Evolutionary conservation across 2,329 filamentous ascomycete genomes (phyloP).

Genomic region (Paramyrothecium sp.): DNA sequence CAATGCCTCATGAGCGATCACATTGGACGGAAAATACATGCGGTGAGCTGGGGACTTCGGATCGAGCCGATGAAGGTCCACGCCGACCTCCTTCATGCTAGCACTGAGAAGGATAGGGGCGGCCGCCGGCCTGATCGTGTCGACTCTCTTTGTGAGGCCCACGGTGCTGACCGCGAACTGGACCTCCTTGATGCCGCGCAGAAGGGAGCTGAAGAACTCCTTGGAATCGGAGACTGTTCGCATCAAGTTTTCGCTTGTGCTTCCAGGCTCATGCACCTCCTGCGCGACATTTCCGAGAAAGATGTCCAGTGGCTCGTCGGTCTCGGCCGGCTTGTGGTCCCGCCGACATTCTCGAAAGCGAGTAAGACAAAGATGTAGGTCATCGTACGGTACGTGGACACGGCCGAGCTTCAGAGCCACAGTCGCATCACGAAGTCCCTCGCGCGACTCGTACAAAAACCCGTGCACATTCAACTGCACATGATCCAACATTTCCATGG

Average conservation of each 20-base stretch:
- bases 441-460: slow-evolving; percentile 78
- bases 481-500: slow-evolving; percentile 85
- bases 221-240: slow-evolving; percentile 88
- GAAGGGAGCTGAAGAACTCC: slow-evolving; percentile 84
- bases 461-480: slow-evolving; percentile 89
- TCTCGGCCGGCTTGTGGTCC: slow-evolving; percentile 31
- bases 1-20: slow-evolving; percentile 92
- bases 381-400: slow-evolving; percentile 87
- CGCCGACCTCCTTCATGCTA: slow-evolving; percentile 93
- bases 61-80: slow-evolving; percentile 89
- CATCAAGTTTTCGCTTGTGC: slow-evolving; percentile 64
- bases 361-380: slow-evolving; percentile 64
- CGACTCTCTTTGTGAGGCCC: slow-evolving; percentile 78
- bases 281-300: slow-evolving; percentile 72
- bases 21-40: slow-evolving; percentile 95
- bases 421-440: slow-evolving; percentile 86
- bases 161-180: slow-evolving; percentile 93
- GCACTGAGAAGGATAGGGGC: slow-evolving; percentile 79
- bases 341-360: slow-evolving; percentile 48
- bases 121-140: slow-evolving; percentile 63
- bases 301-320: slow-evolving; percentile 53
- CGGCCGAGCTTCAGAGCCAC: slow-evolving; percentile 89
- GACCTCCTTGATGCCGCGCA: slow-evolving; percentile 92
- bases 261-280: slow-evolving; percentile 70
- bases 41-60: slow-evolving; percentile 90